These are phyloP conservation scores for Chrysanthemum lavandulifolium DNA, from an alignment of 129 eudicot genomes.

Conservation along the genomic window DNA sequence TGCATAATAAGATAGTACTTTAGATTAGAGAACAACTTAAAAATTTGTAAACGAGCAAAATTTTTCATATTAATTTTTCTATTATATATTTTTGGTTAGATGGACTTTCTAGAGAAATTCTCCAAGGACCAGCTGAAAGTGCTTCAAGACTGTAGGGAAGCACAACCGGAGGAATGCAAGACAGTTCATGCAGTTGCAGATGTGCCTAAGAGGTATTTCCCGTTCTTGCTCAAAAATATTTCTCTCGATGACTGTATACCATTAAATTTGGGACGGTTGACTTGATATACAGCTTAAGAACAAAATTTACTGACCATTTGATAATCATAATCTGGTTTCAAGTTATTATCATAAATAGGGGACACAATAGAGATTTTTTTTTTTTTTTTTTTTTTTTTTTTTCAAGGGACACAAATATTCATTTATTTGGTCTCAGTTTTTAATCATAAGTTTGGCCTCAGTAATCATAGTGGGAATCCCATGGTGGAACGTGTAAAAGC, in stretches of 20 bases:
- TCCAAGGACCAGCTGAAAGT: slow-evolving; percentile 56
- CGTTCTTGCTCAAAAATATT: not conserved
- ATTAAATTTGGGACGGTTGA: not conserved
- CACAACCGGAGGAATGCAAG: slow-evolving; percentile 45
- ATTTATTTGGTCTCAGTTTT: too few species aligned
- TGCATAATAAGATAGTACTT: not conserved
- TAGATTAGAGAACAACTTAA: too few species aligned
- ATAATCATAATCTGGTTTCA: too few species aligned
- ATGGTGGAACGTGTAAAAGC: too few species aligned
- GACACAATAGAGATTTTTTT: too few species aligned
- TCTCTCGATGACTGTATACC: not conserved
- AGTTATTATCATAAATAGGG: too few species aligned
- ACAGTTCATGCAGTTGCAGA: slow-evolving; percentile 33
- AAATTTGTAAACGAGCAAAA: too few species aligned
- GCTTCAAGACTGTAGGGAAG: slow-evolving; percentile 48
- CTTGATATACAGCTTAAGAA: not conserved
- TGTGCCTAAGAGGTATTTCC: slow-evolving; percentile 44
- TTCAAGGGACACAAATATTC: too few species aligned
- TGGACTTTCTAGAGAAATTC: slow-evolving; percentile 72
- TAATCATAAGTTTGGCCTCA: too few species aligned
- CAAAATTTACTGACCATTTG: too few species aligned
- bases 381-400: too few species aligned
- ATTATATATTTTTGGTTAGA: slow-evolving; percentile 29
- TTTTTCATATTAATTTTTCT: not conserved
- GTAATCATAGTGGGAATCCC: too few species aligned